Evolutionary conservation across 2,329 filamentous ascomycete species (phyloP), one percentile per base, ranked within the genome.

Genomic region (Phyllachora maydis): DNA sequence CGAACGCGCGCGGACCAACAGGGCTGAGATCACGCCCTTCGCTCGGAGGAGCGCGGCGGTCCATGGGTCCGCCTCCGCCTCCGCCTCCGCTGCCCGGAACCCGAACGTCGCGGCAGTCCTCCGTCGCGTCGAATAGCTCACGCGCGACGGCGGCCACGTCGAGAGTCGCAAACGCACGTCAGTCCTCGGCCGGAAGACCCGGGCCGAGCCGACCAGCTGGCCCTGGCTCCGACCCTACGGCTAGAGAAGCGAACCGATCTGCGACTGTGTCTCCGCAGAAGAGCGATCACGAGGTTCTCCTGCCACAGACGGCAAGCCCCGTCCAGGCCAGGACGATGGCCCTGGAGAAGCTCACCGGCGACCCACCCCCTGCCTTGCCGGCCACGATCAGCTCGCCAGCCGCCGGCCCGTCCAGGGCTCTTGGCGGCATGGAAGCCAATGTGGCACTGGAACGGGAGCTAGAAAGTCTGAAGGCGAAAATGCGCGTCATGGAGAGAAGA

Each of bases 401-500:
- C 42, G 33, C 27, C 25, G 29, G 2, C 26, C 33, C 33, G 0
- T 21, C 27, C 6, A n/a, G n/a, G n/a, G n/a, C n/a, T n/a, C n/a
- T n/a, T n/a, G n/a, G n/a, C n/a, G n/a, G n/a, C n/a, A n/a, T n/a
- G n/a, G n/a, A n/a, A n/a, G 32, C 17, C n/a, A 16, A 24, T 9
- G 46, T 57, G 12, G 54, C 55, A 8, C 50, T 50, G 3, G 54
- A 47, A 27, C 59, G 48, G 31, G 76, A 90, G 38, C 67, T 85
- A 11, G 83, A 93, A 34, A 79, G 91, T 33, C 54, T 93, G 10
- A 82, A 92, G 42, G 72, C 79, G 0, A 93, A 92, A 42, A 52
- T 95, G 3, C 70, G 74, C 25, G 59, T 93, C 4, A 56, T 95
- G 36, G 83, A 98, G 43, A 78, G 85, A 36, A 91, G 92, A 45